A percentile compares a stretch with the other conserved stretches of the same genome.
These are phyloP conservation scores for Pterocarpus santalinus DNA, from an alignment of 306 rosid genomes.

Conservation along the genomic window DNA sequence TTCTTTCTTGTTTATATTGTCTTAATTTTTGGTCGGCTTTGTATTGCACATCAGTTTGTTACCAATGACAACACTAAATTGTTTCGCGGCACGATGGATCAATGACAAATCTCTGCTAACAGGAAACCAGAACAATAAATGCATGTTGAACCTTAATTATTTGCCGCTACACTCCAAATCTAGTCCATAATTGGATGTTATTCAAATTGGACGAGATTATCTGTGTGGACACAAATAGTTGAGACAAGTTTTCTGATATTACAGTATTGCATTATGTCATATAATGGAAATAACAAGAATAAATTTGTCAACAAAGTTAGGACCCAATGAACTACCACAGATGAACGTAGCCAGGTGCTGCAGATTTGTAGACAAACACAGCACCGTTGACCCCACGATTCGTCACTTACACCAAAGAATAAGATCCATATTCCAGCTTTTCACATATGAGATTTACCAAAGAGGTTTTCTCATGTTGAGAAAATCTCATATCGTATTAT, in stretches of 20 bases:
- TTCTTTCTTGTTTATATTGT: constrained; percentile 46
- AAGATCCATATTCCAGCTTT: background rate
- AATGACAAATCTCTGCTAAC: constrained; percentile 34
- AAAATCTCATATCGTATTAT: constrained; percentile 68
- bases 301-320: constrained; percentile 41
- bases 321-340: constrained; percentile 55
- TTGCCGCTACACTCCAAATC: constrained; percentile 41
- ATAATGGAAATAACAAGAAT: constrained; percentile 42
- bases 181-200: constrained; percentile 18
- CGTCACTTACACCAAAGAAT: constrained; percentile 54
- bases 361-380: constrained; percentile 59
- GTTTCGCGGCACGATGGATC: constrained; percentile 25
- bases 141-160: constrained; percentile 38
- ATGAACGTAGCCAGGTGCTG: constrained; percentile 58
- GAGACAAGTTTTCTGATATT: constrained; percentile 41
- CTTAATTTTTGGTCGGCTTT: constrained; percentile 44
- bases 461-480: constrained; percentile 51
- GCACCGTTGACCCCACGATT: constrained; percentile 60
- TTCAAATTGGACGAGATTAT: constrained; percentile 41
- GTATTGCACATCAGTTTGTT: constrained; percentile 39
- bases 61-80: constrained; percentile 26
- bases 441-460: constrained; percentile 38
- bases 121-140: constrained; percentile 37
- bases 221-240: constrained; percentile 27
- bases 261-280: constrained; percentile 45